Base-by-base conservation (phyloP, 2,329 filamentous ascomycete species). In the Sporothrix mexicana region DNA sequence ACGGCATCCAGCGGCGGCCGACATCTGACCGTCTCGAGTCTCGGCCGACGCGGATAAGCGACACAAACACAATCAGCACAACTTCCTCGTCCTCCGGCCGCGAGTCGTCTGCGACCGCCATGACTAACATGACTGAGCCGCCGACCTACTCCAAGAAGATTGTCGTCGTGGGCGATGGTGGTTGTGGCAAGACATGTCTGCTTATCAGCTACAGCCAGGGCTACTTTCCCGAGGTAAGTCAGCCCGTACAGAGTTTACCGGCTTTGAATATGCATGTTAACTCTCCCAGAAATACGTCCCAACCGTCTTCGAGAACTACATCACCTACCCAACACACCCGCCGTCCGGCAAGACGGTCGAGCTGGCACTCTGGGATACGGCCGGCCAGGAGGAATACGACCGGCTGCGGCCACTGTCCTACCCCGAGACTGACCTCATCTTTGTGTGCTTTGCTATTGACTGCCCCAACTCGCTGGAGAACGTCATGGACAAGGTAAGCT, bases 221-320 rank as follows among this genome's bases (percentile, higher is more conserved):
- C 74, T 97, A 97, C 83, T 99, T 99, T 81, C 96, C 96, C 83
- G 95, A 99, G 93, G 96, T 98, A 86, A 9, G 69, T 55, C 12
- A 3, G 1, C 36, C 15, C 10, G 43, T 67, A 3, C 20, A 12
- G 10, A 13, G 17, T 1, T 1, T 10, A n/a, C 5, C 45, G 8
- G 23, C 23, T 36, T 36, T 36, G 30, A 8, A 13, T 1, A 25
- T n/a, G 30, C 8, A 59, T 43, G 70, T 74, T 72, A 74, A 57
- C 41, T 25, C 67, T 55, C 68, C 53, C 79, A 99, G 96, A 98
- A 98, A 98, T 99, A 99, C 79, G 96, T 99, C 55, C 96, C 96
- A 3, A 99, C 96, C 1, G 96, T 99, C 70, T 99, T 99, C 82
- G 96, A 99, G 81, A 99, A 99, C 86, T 99, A 99, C 88, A 98